These are phyloP conservation scores for Fragilariopsis cylindrus DNA, from an alignment of 108 stramenopile genomes.

Conservation along the genomic window DNA sequence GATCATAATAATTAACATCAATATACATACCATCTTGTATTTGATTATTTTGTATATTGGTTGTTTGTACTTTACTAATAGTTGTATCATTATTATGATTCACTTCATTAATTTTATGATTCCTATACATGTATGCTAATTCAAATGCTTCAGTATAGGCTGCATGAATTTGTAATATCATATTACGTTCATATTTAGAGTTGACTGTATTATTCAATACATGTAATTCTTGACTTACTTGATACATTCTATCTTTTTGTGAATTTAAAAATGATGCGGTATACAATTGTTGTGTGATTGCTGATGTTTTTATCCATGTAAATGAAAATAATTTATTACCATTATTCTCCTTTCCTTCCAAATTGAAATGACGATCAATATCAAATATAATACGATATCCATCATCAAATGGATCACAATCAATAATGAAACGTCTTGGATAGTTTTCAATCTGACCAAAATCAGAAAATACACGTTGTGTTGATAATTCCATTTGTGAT, in stretches of 20 bases:
- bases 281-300: background rate
- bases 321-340: conserved; percentile 5
- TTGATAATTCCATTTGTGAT: background rate
- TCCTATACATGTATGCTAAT: background rate
- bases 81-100: background rate
- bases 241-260: too few species aligned
- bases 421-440: background rate
- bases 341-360: background rate
- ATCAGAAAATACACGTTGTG: background rate
- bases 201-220: background rate
- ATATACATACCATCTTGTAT: too few species aligned
- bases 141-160: conserved; percentile 7
- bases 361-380: background rate
- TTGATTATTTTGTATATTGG: too few species aligned
- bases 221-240: background rate
- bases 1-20: too few species aligned
- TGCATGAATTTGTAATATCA: background rate
- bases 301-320: background rate
- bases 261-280: too few species aligned
- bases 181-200: background rate
- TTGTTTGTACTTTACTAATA: too few species aligned
- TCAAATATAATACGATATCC: background rate
- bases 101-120: background rate
- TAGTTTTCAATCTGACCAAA: conserved; percentile 10
- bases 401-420: background rate